Conservation (phyloP, 306 rosid species). For the Malus sieversii region DNA sequence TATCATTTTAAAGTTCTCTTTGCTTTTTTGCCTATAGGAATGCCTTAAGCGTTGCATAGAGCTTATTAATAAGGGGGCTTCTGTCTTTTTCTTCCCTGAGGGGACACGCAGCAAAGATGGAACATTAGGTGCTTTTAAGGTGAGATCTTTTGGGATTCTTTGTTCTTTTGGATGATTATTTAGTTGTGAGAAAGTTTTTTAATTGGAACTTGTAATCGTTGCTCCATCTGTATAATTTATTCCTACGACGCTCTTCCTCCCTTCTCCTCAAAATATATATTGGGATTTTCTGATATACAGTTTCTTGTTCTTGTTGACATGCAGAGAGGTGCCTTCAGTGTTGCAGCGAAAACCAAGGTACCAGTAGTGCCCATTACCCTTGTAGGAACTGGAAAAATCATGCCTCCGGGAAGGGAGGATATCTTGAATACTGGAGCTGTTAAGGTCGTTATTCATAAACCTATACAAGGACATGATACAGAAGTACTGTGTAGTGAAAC, state of each 20-base stretch:
- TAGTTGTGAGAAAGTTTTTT: neutral
- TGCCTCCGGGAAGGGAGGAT: conserved; percentile 85
- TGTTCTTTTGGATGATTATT: conserved; percentile 10
- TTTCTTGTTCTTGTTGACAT: conserved; percentile 17
- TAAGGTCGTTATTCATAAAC: conserved; percentile 71
- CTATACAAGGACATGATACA: conserved; percentile 55
- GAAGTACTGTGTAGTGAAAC: conserved; percentile 54
- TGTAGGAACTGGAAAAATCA: conserved; percentile 79
- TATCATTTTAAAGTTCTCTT: conserved; percentile 5
- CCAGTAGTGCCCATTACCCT: conserved; percentile 89
- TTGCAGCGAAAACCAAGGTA: conserved; percentile 67
- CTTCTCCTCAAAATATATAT: neutral
- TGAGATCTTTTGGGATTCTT: conserved; percentile 24
- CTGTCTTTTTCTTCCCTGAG: conserved; percentile 92
- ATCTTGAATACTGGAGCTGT: conserved; percentile 64
- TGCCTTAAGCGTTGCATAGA: conserved; percentile 79
- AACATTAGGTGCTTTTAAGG: conserved; percentile 79
- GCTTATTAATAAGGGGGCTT: conserved; percentile 72
- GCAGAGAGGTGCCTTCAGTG: conserved; percentile 96
- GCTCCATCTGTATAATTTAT: neutral
- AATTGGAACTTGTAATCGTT: neutral
- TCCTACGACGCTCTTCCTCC: neutral
- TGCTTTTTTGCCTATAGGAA: conserved; percentile 42
- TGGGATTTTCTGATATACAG: neutral
- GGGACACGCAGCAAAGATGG: conserved; percentile 95